Conservation (phyloP, 345 rosid genomes). For the Ricinus communis region DNA sequence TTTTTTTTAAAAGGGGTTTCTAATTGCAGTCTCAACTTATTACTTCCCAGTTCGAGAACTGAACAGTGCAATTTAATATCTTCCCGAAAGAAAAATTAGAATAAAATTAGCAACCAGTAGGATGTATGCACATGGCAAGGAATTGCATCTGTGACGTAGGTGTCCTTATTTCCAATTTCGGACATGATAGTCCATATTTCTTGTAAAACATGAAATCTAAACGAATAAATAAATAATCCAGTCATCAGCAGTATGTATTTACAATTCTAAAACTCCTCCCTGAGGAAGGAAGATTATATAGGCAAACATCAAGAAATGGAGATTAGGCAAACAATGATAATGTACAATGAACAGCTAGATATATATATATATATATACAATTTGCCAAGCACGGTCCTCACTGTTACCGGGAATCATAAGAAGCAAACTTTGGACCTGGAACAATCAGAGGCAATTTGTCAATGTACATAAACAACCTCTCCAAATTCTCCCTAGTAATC, state of each 20-base stretch:
- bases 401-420: conserved; percentile 10
- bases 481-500: conserved; percentile 54
- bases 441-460: conserved; percentile 56
- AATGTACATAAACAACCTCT: conserved; percentile 55
- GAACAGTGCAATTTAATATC: too few species aligned
- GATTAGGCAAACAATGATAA: neutral
- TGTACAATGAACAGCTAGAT: conserved; percentile 23
- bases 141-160: too few species aligned
- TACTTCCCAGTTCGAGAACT: too few species aligned
- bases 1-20: too few species aligned
- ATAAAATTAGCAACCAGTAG: too few species aligned
- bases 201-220: neutral
- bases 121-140: too few species aligned
- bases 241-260: neutral
- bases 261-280: conserved; percentile 19
- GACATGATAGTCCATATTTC: too few species aligned
- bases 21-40: too few species aligned
- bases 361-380: neutral
- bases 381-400: neutral
- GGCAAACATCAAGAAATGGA: too few species aligned
- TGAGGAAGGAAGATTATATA: too few species aligned
- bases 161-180: too few species aligned
- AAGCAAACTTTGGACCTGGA: conserved; percentile 47
- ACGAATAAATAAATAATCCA: neutral
- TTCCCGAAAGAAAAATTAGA: too few species aligned